Conservation (phyloP, 192 early-diverging fungal genomes). For the Linnemannia exigua region DNA sequence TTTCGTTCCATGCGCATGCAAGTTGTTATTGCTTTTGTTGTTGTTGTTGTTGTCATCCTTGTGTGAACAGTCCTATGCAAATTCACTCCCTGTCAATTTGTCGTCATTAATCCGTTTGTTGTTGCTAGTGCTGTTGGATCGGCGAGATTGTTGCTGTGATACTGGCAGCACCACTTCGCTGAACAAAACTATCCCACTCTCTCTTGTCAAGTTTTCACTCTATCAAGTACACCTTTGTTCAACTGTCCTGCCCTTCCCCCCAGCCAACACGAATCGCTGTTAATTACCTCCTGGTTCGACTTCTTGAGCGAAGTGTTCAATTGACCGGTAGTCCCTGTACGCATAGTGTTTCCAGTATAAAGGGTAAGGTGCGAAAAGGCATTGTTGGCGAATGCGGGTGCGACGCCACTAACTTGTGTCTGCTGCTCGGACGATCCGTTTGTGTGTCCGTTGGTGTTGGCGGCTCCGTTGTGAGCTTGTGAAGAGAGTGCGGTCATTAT, state of each 20-base stretch:
- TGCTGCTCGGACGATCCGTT: slow-evolving; percentile 12
- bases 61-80: neutral
- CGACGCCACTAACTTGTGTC: neutral
- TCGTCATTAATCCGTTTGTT: too few relatives aligned
- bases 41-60: neutral
- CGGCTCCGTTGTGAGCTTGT: slow-evolving; percentile 19
- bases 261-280: neutral
- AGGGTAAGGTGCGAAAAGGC: slow-evolving; percentile 60
- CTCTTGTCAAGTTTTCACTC: neutral
- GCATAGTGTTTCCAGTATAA: slow-evolving; percentile 68
- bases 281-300: slow-evolving; percentile 66
- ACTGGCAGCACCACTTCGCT: neutral
- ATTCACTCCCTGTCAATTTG: neutral
- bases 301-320: slow-evolving; percentile 54
- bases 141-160: neutral
- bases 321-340: slow-evolving; percentile 56
- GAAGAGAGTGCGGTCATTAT: slow-evolving; percentile 19
- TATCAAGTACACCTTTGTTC: neutral
- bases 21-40: neutral
- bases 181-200: too few relatives aligned
- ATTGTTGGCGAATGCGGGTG: slow-evolving; percentile 28
- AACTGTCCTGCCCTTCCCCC: neutral
- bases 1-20: neutral
- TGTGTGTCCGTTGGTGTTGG: slow-evolving; percentile 12
- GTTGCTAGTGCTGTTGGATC: neutral